A percentile compares a stretch with the other conserved stretches of the same genome.
These are phyloP conservation scores for Lycium ferocissimum DNA, from an alignment of 257 asterid genomes.

Conservation along the genomic window DNA sequence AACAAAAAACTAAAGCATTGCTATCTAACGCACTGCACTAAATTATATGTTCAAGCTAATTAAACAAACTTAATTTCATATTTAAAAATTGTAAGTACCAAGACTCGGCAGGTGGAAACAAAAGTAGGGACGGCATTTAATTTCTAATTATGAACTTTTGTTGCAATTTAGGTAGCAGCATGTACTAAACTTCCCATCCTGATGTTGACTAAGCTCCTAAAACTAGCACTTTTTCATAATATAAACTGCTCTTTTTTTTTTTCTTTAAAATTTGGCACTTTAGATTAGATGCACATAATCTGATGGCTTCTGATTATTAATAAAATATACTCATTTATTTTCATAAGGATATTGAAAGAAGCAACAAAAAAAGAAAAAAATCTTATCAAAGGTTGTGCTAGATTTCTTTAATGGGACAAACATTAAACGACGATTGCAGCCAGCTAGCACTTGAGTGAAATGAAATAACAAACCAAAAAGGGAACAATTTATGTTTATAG, in stretches of 20 bases:
- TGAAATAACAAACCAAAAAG: neutral
- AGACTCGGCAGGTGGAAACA: slow-evolving; percentile 19
- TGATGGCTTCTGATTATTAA: neutral
- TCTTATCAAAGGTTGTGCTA: neutral
- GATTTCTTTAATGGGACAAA: slow-evolving; percentile 16
- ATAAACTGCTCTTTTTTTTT: neutral
- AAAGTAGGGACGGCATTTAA: slow-evolving; percentile 1
- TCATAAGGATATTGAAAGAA: neutral
- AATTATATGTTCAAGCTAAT: slow-evolving; percentile 7
- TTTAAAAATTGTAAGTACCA: slow-evolving; percentile 10
- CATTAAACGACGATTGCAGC: slow-evolving; percentile 25
- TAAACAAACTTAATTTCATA: neutral
- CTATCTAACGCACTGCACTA: neutral
- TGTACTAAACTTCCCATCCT: slow-evolving; percentile 16
- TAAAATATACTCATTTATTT: neutral
- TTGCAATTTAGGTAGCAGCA: slow-evolving; percentile 47
- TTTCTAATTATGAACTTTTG: slow-evolving; percentile 31
- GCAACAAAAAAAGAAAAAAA: neutral
- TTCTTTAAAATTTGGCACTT: neutral
- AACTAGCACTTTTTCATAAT: neutral
- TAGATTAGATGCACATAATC: slow-evolving; percentile 8
- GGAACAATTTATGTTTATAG: neutral
- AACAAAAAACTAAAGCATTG: neutral
- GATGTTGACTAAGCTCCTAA: slow-evolving; percentile 46
- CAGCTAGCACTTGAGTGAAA: slow-evolving; percentile 23